Percentiles rank a stretch among this genome's conserved stretches.
These are phyloP conservation scores for Radiomyces spectabilis DNA, from an alignment of 192 early-diverging fungal species.

Conservation along the genomic window DNA sequence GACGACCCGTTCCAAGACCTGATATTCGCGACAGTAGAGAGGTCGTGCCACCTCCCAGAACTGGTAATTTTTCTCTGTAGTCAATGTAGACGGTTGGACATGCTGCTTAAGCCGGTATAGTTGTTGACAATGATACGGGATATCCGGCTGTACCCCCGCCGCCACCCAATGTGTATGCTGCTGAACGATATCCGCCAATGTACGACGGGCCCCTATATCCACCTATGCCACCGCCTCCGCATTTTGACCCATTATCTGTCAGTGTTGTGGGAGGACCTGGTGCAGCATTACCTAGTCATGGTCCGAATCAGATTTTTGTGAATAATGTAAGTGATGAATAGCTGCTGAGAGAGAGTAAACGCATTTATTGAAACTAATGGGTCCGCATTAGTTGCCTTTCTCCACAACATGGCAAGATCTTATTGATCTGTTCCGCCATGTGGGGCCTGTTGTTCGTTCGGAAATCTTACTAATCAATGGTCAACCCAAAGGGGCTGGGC, in stretches of 20 bases:
- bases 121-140: background rate
- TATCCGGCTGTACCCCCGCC: background rate
- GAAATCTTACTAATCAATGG: constrained; percentile 39
- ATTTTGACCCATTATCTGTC: background rate
- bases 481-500: constrained; percentile 44
- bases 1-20: too few species aligned
- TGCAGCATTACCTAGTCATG: constrained; percentile 20
- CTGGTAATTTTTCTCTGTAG: too few species aligned
- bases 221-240: constrained; percentile 1
- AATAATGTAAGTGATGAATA: constrained; percentile 31
- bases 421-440: constrained; percentile 44
- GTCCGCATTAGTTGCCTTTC: constrained; percentile 38
- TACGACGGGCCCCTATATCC: constrained; percentile 2
- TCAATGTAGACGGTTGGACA: too few species aligned
- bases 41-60: too few species aligned
- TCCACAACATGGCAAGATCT: constrained; percentile 50
- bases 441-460: constrained; percentile 35
- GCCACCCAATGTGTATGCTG: background rate
- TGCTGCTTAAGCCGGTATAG: background rate
- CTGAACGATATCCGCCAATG: too few species aligned
- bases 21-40: too few species aligned
- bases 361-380: background rate
- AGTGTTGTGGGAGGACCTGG: constrained; percentile 19
- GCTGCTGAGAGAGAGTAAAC: background rate
- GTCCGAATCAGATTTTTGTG: constrained; percentile 32